Base-by-base conservation (phyloP, 2,329 filamentous ascomycete species). In the Aspergillus sojae region DNA sequence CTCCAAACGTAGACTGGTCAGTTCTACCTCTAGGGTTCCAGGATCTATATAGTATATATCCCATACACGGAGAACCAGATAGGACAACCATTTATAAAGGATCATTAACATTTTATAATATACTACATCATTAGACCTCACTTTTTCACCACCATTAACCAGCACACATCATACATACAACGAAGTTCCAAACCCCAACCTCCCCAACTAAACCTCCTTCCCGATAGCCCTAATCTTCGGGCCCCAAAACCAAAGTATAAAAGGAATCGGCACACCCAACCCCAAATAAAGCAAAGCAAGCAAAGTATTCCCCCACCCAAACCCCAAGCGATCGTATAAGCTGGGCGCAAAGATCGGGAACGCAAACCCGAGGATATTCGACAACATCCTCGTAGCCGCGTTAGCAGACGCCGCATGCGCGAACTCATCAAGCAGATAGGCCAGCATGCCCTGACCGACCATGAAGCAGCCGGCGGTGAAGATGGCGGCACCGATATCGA, bases 401-500 rank as follows among this genome's bases (percentile, higher is more conserved):
- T 19, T 55, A 7, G 52, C 52, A 3, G 52, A 55, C 7, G 52
- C 52, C n/a, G 52, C 32, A 26, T 55, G 52, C 3, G 52, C 16
- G 21, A 55, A 55, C 32, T 55, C 52, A 19, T 55, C 52, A 0
- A 55, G 52, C 52, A 55, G 26, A 26, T 55, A 55, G 10, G 52
- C 52, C 52, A 55, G n/a, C 52, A 55, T 55, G 16, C 11, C 52
- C 52, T 55, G 52, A 4, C 32, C 30, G 52, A 55, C 52, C 52
- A 39, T 55, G 23, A 55, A 55, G n/a, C 52, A 55, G 32, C 52
- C 52, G 14, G 21, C 21, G n/a, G 52, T 39, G 52, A 55, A 55
- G 5, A 55, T 39, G 0, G 34, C 34, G 0, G 21, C 52, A 5
- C 52, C 52, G n/a, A 39, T 16, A 10, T 55, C 52, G 30, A 55